Conservation (phyloP, 1,139 yeast genomes). For the Komagataea norvegica region DNA sequence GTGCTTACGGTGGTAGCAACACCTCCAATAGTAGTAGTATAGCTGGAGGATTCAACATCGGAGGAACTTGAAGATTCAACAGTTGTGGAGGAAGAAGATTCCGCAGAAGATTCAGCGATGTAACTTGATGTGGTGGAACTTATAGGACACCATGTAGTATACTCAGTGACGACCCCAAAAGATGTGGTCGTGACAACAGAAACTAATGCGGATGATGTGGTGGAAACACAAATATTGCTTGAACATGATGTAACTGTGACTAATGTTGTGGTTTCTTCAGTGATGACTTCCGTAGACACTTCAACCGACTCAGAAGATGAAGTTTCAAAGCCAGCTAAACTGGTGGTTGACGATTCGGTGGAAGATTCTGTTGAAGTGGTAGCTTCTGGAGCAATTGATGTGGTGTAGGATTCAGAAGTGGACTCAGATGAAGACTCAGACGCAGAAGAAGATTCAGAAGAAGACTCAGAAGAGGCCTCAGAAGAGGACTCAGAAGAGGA, state of each 20-base stretch:
- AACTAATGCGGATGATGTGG: constrained; percentile 32
- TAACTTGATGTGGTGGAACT: no score
- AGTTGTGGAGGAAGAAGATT: neutral
- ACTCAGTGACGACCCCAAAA: constrained; percentile 11
- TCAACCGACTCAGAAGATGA: neutral
- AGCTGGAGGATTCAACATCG: neutral
- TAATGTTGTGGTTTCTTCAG: constrained; percentile 19
- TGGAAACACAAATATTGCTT: constrained; percentile 29
- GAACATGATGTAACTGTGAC: constrained; percentile 42
- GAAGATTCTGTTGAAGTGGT: no score
- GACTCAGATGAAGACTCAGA: constrained; percentile 21
- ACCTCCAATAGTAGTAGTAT: neutral
- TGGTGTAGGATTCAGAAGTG: constrained; percentile 32
- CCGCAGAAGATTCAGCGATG: constrained; percentile 1
- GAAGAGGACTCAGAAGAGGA: constrained; percentile 32
- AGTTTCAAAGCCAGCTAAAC: no score
- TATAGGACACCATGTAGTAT: constrained; percentile 16
- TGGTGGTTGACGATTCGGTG: neutral
- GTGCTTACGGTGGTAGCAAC: neutral
- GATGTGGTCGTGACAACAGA: constrained; percentile 33
- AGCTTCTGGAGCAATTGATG: no score
- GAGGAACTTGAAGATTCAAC: neutral
- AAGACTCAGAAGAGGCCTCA: neutral
- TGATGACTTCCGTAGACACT: no score
- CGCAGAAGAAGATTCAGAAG: neutral